Percentiles rank a stretch among this genome's conserved stretches.
phyloP scores from a whole-genome alignment of 108 stramenopile genomes.

The Poteriospumella lacustris region DNA sequence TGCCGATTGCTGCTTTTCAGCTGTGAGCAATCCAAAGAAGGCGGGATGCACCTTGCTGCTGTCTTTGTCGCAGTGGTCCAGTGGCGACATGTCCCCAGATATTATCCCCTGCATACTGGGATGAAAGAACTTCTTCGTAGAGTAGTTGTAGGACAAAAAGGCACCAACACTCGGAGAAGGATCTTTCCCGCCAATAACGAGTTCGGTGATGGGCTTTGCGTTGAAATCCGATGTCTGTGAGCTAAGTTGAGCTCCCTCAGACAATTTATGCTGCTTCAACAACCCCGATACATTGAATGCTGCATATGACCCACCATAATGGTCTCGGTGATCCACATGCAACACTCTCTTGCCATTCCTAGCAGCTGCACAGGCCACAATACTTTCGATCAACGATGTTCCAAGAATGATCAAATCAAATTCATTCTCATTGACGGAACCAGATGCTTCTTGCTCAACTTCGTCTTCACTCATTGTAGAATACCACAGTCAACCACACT shows the following conservation, averaged over 20 bases:
- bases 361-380: conserved; percentile 12
- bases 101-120: background rate
- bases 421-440: too few species aligned
- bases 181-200: too few species aligned
- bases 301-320: conserved; percentile 20
- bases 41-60: background rate
- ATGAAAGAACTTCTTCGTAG: background rate
- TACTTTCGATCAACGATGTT: conserved; percentile 13
- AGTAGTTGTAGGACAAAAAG: background rate
- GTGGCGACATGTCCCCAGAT: background rate
- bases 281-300: background rate
- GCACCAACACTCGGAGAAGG: too few species aligned
- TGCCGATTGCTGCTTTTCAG: too few species aligned
- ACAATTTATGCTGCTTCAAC: background rate
- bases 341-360: conserved; percentile 27
- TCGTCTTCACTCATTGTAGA: too few species aligned
- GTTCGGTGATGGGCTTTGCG: background rate
- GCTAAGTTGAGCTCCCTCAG: background rate
- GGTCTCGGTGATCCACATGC: conserved; percentile 17
- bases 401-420: conserved; percentile 26
- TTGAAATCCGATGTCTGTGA: background rate
- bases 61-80: background rate
- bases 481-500: too few species aligned
- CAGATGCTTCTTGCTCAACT: too few species aligned
- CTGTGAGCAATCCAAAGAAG: background rate